Percentiles rank a stretch among this genome's conserved stretches.
Evolutionary conservation across 2,329 filamentous ascomycete genomes (phyloP).

Genomic region (Colletotrichum graminicola): DNA sequence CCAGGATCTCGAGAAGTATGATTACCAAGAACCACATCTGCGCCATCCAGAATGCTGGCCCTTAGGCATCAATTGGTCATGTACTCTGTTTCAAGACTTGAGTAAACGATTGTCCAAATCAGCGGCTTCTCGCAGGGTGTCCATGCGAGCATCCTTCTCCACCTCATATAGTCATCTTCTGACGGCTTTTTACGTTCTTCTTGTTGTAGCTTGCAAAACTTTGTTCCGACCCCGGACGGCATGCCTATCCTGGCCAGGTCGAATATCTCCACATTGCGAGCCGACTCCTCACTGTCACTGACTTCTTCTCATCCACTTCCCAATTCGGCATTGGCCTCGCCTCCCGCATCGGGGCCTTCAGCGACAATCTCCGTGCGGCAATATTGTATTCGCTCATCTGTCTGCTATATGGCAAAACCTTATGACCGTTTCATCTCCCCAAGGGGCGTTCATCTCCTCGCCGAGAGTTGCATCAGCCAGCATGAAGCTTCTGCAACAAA

Average conservation of each 20-base stretch:
- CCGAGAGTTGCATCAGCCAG: constrained; percentile 20
- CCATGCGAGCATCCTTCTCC: constrained; percentile 22
- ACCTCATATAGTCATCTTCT: constrained; percentile 39
- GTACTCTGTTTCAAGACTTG: constrained; percentile 39
- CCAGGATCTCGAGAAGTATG: neutral
- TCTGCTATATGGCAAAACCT: constrained; percentile 26
- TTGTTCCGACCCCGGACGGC: constrained; percentile 17
- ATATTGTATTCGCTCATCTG: constrained; percentile 22
- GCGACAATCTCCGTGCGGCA: constrained; percentile 11
- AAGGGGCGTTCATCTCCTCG: constrained; percentile 38
- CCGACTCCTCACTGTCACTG: neutral
- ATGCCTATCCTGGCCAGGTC: constrained; percentile 21
- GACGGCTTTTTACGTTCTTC: constrained; percentile 31
- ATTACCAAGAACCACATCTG: constrained; percentile 29
- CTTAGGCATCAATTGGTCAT: constrained; percentile 30
- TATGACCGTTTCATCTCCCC: constrained; percentile 35
- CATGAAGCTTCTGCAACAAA: constrained; percentile 27
- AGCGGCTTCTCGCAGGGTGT: constrained; percentile 6
- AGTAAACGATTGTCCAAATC: constrained; percentile 18
- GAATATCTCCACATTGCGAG: constrained; percentile 2
- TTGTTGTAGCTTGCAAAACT: constrained; percentile 24
- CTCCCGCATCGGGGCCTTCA: neutral
- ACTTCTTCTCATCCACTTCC: constrained; percentile 29
- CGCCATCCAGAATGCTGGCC: constrained; percentile 15
- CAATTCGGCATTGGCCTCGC: constrained; percentile 7